Evolutionary conservation across 768 basidiomycete species (phyloP).

Genomic region (Leccinum rimulosum): DNA sequence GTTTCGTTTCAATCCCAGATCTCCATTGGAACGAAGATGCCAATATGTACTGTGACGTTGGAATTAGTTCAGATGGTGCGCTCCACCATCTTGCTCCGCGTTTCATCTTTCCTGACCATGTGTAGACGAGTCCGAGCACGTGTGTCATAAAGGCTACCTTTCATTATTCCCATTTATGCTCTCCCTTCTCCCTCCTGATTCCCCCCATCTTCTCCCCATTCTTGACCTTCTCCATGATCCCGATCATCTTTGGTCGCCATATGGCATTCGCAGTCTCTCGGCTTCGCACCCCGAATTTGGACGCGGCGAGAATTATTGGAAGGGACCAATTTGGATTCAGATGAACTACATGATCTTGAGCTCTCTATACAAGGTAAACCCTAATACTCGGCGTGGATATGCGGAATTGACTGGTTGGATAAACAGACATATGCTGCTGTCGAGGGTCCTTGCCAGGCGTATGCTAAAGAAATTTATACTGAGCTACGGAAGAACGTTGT

Average conservation of each 20-base stretch:
- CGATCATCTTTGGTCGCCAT: slow-evolving; percentile 86
- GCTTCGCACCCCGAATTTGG: slow-evolving; percentile 90
- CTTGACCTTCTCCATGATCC: slow-evolving; percentile 80
- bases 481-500: slow-evolving; percentile 82
- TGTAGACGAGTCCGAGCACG: slow-evolving; percentile 85
- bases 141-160: slow-evolving; percentile 91
- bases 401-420: slow-evolving; percentile 2
- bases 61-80: slow-evolving; percentile 80
- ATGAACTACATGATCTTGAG: slow-evolving; percentile 92
- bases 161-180: slow-evolving; percentile 93
- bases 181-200: slow-evolving; percentile 70
- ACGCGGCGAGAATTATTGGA: slow-evolving; percentile 95
- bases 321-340: slow-evolving; percentile 94
- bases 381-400: not conserved
- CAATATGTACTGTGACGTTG: slow-evolving; percentile 92
- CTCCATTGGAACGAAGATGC: slow-evolving; percentile 90
- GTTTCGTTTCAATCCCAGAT: slow-evolving; percentile 45
- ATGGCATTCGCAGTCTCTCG: slow-evolving; percentile 85
- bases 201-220: slow-evolving; percentile 78
- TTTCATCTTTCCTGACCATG: not conserved
- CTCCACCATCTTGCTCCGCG: not conserved
- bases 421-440: slow-evolving; percentile 71
- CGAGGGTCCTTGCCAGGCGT: slow-evolving; percentile 77
- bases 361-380: slow-evolving; percentile 68
- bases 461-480: slow-evolving; percentile 74